These are phyloP conservation scores for Xylariomycetidae sp. DNA, from an alignment of 2,329 filamentous ascomycete genomes.

Conservation along the genomic window DNA sequence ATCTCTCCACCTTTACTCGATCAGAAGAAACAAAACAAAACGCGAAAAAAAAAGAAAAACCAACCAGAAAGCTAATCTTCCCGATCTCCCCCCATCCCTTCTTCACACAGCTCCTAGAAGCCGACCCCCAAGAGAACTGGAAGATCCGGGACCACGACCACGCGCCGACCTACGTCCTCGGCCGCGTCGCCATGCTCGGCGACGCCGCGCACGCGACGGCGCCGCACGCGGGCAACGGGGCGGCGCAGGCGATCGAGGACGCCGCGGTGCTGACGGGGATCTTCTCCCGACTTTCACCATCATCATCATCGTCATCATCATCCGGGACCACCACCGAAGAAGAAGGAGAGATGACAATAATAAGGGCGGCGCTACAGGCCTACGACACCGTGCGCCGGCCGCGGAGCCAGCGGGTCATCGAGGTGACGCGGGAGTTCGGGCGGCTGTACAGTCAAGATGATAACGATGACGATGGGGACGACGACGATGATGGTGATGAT, in stretches of 20 bases:
- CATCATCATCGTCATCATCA: too few relatives aligned
- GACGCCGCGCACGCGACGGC: conserved; percentile 12
- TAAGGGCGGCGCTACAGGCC: conserved; percentile 6
- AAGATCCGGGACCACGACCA: conserved; percentile 12
- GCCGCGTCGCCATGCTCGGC: conserved; percentile 10
- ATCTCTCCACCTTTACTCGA: background rate
- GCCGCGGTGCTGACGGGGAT: conserved; percentile 7
- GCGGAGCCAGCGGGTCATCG: conserved; percentile 6
- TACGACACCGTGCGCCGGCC: conserved; percentile 8
- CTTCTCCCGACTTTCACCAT: conserved; percentile 6
- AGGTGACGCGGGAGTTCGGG: conserved; percentile 10
- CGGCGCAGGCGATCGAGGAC: conserved; percentile 14
- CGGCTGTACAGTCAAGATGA: conserved; percentile 8
- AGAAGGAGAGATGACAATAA: too few relatives aligned
- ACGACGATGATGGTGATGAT: too few relatives aligned
- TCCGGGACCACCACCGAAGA: too few relatives aligned
- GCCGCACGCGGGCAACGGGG: conserved; percentile 13
- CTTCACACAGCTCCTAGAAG: conserved; percentile 5
- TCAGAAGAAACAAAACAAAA: too few relatives aligned
- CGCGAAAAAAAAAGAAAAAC: too few relatives aligned
- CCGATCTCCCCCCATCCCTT: background rate
- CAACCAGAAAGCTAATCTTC: too few relatives aligned
- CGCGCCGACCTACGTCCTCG: conserved; percentile 8
- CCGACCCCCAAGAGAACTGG: conserved; percentile 7
- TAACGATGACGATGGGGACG: too few relatives aligned